phyloP scores from a whole-genome alignment of 352 stramenopile species.

The Pythium phragmiticola region DNA sequence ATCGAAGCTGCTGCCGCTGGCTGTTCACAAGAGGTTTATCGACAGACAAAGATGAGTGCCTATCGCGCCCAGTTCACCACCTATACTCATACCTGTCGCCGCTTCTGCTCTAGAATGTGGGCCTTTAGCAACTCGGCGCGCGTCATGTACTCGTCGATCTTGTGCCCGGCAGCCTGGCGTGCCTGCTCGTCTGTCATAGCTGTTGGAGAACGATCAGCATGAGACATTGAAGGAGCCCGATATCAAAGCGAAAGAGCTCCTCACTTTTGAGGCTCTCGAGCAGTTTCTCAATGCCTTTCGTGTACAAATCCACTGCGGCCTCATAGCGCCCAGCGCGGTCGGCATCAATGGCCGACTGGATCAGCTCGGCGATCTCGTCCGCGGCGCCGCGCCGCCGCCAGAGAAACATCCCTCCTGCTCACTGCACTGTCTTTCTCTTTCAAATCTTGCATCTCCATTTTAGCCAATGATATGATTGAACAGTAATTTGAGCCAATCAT shows the following conservation, averaged over 20 bases:
- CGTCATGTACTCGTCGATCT: conserved; percentile 82
- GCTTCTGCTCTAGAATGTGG: conserved; percentile 16
- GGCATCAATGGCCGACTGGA: conserved; percentile 54
- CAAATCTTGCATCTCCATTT: not conserved
- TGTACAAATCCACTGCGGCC: conserved; percentile 69
- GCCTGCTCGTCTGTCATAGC: conserved; percentile 31
- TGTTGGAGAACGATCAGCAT: not conserved
- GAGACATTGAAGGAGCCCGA: not conserved
- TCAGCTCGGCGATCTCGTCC: conserved; percentile 45
- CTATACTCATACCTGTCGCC: conserved; percentile 7
- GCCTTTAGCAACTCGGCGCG: conserved; percentile 71
- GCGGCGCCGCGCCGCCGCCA: conserved; percentile 35
- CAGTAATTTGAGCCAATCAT: conserved; percentile 16
- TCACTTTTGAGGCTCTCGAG: conserved; percentile 58
- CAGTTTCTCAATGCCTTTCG: conserved; percentile 71
- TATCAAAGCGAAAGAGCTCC: not conserved
- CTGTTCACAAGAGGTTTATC: not conserved
- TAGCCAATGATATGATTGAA: not conserved
- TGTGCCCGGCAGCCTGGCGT: conserved; percentile 34
- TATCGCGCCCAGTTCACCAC: not conserved
- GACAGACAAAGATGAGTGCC: not conserved
- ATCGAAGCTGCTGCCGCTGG: not conserved
- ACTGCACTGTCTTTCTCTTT: not conserved
- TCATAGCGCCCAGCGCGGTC: conserved; percentile 47
- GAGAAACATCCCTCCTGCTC: conserved; percentile 40